Conservation (phyloP, 1,284 basidiomycete species). For the Veloboletus limbatus region DNA sequence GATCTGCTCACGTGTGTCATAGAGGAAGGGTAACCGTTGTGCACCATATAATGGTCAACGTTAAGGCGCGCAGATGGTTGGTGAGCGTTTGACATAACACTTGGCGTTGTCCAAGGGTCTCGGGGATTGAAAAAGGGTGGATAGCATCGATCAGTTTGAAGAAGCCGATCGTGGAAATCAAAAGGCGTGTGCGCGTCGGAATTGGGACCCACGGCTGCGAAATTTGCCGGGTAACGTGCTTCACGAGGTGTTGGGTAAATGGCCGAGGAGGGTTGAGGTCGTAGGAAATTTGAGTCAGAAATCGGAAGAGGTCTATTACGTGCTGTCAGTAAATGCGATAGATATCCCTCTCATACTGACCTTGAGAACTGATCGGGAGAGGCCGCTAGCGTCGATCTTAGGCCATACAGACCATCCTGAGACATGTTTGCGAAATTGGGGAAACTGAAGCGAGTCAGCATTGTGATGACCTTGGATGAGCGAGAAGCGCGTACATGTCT, state of each 20-base stretch:
- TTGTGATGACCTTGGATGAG: neutral
- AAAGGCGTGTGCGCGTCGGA: fast-evolving
- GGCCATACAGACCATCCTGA: neutral
- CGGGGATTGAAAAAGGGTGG: neutral
- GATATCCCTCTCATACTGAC: slow-evolving; percentile 7
- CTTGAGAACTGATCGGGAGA: slow-evolving; percentile 4
- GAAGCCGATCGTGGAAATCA: too few species aligned
- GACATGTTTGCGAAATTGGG: neutral
- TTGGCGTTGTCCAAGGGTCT: neutral
- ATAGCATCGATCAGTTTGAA: neutral
- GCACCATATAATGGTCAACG: too few species aligned
- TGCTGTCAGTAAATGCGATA: neutral
- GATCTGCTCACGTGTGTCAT: slow-evolving; percentile 12
- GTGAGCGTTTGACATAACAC: neutral
- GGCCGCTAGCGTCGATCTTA: neutral
- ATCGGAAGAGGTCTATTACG: slow-evolving; percentile 6
- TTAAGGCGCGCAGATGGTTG: neutral
- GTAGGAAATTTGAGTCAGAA: too few species aligned
- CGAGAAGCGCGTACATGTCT: neutral
- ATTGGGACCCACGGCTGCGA: fast-evolving
- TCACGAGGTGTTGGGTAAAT: too few species aligned
- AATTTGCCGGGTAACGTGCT: too few species aligned
- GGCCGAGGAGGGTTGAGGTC: neutral
- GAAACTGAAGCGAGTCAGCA: slow-evolving; percentile 1
- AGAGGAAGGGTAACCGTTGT: fast-evolving